These are phyloP conservation scores for Tetracladium maxilliforme DNA, from an alignment of 2,329 filamentous ascomycete genomes.

Conservation along the genomic window DNA sequence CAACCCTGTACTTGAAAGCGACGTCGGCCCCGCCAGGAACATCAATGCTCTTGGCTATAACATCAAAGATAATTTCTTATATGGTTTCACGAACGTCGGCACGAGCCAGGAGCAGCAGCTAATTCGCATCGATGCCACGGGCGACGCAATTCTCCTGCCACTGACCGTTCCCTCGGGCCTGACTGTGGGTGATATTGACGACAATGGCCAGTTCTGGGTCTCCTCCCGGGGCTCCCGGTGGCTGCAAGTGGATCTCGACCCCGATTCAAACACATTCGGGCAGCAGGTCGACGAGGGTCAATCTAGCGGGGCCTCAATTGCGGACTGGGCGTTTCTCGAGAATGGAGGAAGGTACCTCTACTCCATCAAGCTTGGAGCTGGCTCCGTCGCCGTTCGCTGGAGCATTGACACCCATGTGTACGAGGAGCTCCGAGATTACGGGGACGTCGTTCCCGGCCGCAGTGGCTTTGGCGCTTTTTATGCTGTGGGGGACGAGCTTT, in stretches of 20 bases:
- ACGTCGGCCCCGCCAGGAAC: background rate
- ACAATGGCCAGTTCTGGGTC: conserved; percentile 1
- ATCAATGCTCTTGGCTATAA: conserved; percentile 1
- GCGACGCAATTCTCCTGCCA: background rate
- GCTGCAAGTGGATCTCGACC: background rate
- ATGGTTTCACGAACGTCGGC: no score
- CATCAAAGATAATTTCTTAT: conserved; percentile 1
- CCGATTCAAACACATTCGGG: background rate
- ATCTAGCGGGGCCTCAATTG: background rate
- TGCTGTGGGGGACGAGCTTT: no score
- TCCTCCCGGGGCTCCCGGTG: background rate
- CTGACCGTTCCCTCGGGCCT: no score
- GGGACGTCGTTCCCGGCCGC: background rate
- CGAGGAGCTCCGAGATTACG: background rate
- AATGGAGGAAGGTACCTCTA: conserved; percentile 1
- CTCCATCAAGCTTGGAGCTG: background rate
- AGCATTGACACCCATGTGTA: background rate
- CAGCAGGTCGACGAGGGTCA: background rate
- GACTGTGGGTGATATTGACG: conserved; percentile 1
- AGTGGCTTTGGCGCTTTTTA: conserved; percentile 1
- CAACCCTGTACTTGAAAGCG: background rate
- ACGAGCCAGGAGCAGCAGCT: background rate
- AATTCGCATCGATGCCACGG: background rate
- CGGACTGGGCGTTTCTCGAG: conserved; percentile 1
- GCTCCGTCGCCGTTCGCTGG: background rate